These are phyloP conservation scores for Alopecurus myosuroides DNA, from an alignment of 176 grass and related monocot genomes.

Conservation along the genomic window DNA sequence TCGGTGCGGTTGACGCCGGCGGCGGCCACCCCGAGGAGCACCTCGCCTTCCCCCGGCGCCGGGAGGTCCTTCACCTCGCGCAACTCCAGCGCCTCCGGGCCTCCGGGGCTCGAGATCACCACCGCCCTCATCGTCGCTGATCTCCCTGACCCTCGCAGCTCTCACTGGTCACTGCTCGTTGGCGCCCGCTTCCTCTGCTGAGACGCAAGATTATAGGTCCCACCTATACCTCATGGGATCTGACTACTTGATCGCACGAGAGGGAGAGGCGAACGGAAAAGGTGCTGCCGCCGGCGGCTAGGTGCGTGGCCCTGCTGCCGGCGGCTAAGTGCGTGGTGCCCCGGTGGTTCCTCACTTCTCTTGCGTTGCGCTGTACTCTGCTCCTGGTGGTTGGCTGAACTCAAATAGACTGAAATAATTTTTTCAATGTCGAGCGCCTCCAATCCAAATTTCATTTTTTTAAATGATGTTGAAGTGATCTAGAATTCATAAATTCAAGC, in stretches of 20 bases:
- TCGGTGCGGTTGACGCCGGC: slow-evolving; percentile 68
- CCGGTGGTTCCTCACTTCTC: too few relatives aligned
- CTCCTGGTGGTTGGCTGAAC: too few relatives aligned
- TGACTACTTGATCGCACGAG: background rate
- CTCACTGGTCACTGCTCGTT: background rate
- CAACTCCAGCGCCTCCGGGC: slow-evolving; percentile 57
- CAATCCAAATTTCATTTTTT: too few relatives aligned
- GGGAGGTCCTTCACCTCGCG: slow-evolving; percentile 55
- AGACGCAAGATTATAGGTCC: background rate
- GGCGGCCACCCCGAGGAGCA: slow-evolving; percentile 58
- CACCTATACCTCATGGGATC: background rate
- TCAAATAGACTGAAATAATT: too few relatives aligned
- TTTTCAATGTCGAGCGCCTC: too few relatives aligned
- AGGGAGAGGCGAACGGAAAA: background rate
- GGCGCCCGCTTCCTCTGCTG: background rate
- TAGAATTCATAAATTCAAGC: too few relatives aligned
- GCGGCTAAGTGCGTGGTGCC: too few relatives aligned
- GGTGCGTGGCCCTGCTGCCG: too few relatives aligned
- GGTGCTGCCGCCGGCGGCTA: too few relatives aligned
- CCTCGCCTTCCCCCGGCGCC: slow-evolving; percentile 41
- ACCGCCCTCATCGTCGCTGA: slow-evolving; percentile 63
- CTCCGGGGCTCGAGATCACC: slow-evolving; percentile 52
- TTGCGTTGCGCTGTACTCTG: too few relatives aligned
- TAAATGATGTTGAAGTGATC: too few relatives aligned
- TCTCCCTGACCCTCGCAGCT: background rate